Percentiles rank a stretch among this genome's conserved stretches.
phyloP scores from a whole-genome alignment of 2,329 filamentous ascomycete species.

The Colletotrichum sp. region DNA sequence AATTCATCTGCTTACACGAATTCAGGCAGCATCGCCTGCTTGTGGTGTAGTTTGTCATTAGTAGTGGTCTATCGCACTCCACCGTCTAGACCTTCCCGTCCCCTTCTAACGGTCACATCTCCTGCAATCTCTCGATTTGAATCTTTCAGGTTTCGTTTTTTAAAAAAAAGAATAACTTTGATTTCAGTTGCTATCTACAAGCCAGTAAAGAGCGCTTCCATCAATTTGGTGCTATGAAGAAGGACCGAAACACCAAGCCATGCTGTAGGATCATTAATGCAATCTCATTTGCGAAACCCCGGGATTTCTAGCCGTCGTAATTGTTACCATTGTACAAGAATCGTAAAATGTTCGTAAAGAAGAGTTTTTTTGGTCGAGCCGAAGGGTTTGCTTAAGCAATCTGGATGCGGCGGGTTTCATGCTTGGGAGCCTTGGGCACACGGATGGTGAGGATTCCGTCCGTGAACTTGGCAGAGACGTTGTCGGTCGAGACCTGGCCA shows the following conservation, averaged over 20 bases:
- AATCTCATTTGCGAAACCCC: neutral
- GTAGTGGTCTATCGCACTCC: neutral
- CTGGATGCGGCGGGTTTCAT: constrained; percentile 58
- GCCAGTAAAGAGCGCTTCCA: neutral
- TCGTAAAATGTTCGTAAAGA: neutral
- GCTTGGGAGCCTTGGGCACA: constrained; percentile 71
- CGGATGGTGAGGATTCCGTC: constrained; percentile 69
- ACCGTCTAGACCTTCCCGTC: neutral
- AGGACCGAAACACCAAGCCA: neutral
- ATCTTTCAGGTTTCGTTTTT: neutral
- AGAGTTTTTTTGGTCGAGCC: neutral
- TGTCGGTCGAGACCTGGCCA: constrained; percentile 64
- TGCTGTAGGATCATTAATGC: neutral
- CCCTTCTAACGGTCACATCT: neutral
- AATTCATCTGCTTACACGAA: constrained; percentile 37
- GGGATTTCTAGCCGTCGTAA: neutral
- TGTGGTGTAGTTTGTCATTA: neutral
- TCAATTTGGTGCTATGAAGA: neutral
- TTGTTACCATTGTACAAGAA: neutral
- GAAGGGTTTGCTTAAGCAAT: constrained; percentile 45
- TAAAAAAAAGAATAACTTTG: neutral
- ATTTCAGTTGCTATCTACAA: neutral
- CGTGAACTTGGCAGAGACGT: constrained; percentile 66
- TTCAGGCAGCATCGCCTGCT: neutral
- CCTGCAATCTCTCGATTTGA: neutral